These are phyloP conservation scores for Pleurozium schreberi DNA, from an alignment of 225 moss, liverwort and hornwort species.

Conservation along the genomic window DNA sequence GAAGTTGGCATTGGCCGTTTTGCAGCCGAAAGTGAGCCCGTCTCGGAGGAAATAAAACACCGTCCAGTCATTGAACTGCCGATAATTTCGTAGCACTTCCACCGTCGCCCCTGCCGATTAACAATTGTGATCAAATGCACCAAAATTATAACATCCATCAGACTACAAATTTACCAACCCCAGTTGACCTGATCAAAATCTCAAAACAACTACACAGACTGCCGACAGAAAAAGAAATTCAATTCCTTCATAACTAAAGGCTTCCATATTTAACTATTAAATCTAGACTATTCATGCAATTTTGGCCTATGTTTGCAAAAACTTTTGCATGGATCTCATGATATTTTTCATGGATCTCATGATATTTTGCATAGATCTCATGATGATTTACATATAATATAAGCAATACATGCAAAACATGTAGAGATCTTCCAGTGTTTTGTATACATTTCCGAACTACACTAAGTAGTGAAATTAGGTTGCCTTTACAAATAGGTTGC, in stretches of 20 bases:
- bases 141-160: neutral
- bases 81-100: conserved; percentile 28
- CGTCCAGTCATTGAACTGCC: conserved; percentile 44
- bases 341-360: too few species aligned
- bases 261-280: neutral
- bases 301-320: too few species aligned
- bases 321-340: too few species aligned
- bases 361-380: too few species aligned
- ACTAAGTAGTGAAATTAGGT: too few species aligned
- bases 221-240: neutral
- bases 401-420: too few species aligned
- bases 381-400: too few species aligned
- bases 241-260: neutral
- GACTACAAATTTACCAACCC: neutral
- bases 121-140: neutral
- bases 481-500: too few species aligned
- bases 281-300: too few species aligned
- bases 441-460: too few species aligned
- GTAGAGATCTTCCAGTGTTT: too few species aligned
- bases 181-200: neutral
- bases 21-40: conserved; percentile 11
- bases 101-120: conserved; percentile 41
- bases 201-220: neutral
- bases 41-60: conserved; percentile 32
- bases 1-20: neutral